Evolutionary conservation across 257 asterid species (phyloP).

Genomic region (Solanum phureja): DNA sequence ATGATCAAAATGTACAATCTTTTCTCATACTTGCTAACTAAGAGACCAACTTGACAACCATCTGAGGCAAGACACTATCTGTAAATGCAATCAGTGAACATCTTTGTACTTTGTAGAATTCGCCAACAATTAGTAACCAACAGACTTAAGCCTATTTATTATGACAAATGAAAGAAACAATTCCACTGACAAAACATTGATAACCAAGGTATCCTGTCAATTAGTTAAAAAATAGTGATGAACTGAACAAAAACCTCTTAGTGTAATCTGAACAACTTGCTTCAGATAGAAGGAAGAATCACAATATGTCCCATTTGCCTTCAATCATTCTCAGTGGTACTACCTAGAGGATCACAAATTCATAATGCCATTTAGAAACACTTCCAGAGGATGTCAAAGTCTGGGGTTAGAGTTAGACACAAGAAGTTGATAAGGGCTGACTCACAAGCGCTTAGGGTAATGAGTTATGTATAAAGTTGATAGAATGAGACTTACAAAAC

Average conservation of each 20-base stretch:
- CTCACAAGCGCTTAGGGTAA: background rate
- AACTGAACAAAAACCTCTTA: background rate
- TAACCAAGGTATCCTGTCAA: background rate
- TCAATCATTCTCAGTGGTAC: background rate
- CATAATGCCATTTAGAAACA: background rate
- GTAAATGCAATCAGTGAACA: background rate
- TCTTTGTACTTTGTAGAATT: background rate
- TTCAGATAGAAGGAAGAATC: background rate
- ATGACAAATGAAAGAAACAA: background rate
- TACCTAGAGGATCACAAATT: background rate
- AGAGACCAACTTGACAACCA: background rate
- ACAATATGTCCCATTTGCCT: background rate
- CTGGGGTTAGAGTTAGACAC: background rate
- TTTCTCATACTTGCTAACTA: background rate
- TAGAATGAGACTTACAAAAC: background rate
- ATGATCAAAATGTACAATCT: background rate
- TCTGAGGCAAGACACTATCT: background rate
- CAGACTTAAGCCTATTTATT: background rate
- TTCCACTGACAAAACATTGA: background rate
- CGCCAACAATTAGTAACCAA: background rate
- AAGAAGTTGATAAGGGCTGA: background rate
- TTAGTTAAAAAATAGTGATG: background rate
- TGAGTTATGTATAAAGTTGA: background rate
- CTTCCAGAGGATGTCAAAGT: background rate
- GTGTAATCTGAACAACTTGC: background rate